phyloP scores from a whole-genome alignment of 2,329 filamentous ascomycete species.

The Apiospora rasikravindrae region DNA sequence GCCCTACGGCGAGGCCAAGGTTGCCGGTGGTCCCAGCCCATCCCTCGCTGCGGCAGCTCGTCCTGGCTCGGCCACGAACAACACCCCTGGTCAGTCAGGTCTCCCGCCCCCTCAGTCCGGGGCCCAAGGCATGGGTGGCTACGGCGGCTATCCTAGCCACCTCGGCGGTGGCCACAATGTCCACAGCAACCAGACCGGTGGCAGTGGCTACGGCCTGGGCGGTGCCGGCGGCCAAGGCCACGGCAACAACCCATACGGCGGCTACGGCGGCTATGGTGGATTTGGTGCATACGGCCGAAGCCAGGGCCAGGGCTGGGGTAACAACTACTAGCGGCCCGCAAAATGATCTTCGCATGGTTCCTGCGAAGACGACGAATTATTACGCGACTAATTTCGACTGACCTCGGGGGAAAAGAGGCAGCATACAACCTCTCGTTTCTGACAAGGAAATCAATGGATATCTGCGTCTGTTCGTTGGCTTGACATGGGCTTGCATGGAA shows the following conservation, averaged over 20 bases:
- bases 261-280: constrained; percentile 56
- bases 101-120: constrained; percentile 61
- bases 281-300: constrained; percentile 50
- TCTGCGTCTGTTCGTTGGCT: constrained; percentile 22
- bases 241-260: constrained; percentile 55
- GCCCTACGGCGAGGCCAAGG: constrained; percentile 63
- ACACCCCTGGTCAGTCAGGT: constrained; percentile 56
- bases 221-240: constrained; percentile 58
- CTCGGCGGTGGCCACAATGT: constrained; percentile 57
- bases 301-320: constrained; percentile 48
- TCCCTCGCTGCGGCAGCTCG: constrained; percentile 60
- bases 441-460: constrained; percentile 13
- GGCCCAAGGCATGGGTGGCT: constrained; percentile 59
- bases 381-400: constrained; percentile 14
- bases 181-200: constrained; percentile 54
- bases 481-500: constrained; percentile 22
- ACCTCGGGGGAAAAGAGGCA: constrained; percentile 9
- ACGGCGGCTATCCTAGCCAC: constrained; percentile 62
- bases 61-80: constrained; percentile 64
- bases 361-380: constrained; percentile 13
- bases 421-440: constrained; percentile 15
- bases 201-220: constrained; percentile 57
- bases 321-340: constrained; percentile 18
- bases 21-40: constrained; percentile 59
- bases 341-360: constrained; percentile 2